A percentile compares a stretch with the other conserved stretches of the same genome.
These are phyloP conservation scores for Dothideomycetidae sp. DNA, from an alignment of 2,329 filamentous ascomycete species.

Conservation along the genomic window DNA sequence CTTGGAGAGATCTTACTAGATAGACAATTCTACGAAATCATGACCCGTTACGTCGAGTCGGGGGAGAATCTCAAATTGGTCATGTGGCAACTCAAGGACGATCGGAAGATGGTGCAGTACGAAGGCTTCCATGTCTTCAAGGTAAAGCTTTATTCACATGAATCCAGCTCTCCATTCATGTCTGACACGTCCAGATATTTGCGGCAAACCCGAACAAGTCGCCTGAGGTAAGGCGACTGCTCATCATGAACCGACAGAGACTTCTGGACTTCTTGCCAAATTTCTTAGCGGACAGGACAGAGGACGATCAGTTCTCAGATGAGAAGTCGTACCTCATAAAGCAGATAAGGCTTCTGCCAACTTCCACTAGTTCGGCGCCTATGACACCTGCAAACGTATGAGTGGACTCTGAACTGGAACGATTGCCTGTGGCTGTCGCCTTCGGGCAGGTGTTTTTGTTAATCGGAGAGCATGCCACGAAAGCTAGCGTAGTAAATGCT, in stretches of 20 bases:
- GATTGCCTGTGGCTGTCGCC: too few relatives aligned
- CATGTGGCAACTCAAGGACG: constrained; percentile 92
- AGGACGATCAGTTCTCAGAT: constrained; percentile 97
- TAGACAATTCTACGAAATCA: constrained; percentile 91
- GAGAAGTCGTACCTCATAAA: constrained; percentile 95
- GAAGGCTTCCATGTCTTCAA: constrained; percentile 99
- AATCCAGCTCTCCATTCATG: background rate
- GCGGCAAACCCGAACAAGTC: constrained; percentile 98
- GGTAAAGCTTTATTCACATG: constrained; percentile 24
- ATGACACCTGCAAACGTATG: constrained; percentile 1
- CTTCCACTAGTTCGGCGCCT: background rate
- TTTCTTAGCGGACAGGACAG: constrained; percentile 86
- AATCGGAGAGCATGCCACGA: too few relatives aligned
- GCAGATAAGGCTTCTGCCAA: constrained; percentile 48
- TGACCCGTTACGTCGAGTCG: constrained; percentile 92
- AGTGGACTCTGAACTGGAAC: background rate
- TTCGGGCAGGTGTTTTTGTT: too few relatives aligned
- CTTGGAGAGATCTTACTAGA: constrained; percentile 90
- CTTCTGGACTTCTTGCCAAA: constrained; percentile 76
- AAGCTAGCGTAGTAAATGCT: too few relatives aligned
- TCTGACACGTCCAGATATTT: constrained; percentile 50
- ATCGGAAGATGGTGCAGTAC: constrained; percentile 98
- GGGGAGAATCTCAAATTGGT: constrained; percentile 95
- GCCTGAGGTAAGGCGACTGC: constrained; percentile 83
- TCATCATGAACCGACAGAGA: constrained; percentile 91